phyloP scores from a whole-genome alignment of 2,329 filamentous ascomycete species.

The Hypoxylon sp. region DNA sequence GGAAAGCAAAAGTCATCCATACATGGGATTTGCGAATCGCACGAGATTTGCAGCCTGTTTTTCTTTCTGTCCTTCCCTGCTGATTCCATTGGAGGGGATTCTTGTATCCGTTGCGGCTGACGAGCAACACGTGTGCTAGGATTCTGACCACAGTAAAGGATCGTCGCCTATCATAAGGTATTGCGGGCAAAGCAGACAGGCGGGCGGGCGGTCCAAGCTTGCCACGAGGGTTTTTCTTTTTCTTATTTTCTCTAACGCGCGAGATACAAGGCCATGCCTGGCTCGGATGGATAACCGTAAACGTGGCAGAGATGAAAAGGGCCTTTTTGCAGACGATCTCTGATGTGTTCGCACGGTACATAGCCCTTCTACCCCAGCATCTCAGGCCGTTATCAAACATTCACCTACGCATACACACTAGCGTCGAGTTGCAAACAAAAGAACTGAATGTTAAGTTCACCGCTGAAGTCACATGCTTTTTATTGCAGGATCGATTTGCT shows the following conservation, averaged over 20 bases:
- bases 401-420: not conserved
- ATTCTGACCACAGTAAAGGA: slow-evolving; percentile 22
- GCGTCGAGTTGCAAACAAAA: slow-evolving; percentile 1
- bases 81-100: slow-evolving; percentile 27
- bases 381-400: slow-evolving; percentile 31
- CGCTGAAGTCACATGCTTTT: slow-evolving; percentile 4
- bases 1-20: slow-evolving; percentile 4
- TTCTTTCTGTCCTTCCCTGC: not conserved
- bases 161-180: too few relatives aligned
- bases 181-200: slow-evolving; percentile 26
- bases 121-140: slow-evolving; percentile 31
- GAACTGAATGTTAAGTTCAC: slow-evolving; percentile 11
- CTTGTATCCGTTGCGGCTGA: slow-evolving; percentile 34
- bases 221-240: too few relatives aligned
- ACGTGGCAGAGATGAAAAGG: slow-evolving; percentile 20
- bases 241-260: slow-evolving; percentile 19
- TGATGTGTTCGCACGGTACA: slow-evolving; percentile 11
- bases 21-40: slow-evolving; percentile 18
- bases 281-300: slow-evolving; percentile 16
- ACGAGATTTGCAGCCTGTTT: slow-evolving; percentile 21
- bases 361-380: slow-evolving; percentile 29
- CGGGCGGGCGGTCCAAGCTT: slow-evolving; percentile 28
- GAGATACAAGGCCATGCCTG: slow-evolving; percentile 20
- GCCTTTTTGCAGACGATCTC: slow-evolving; percentile 21
- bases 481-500: slow-evolving; percentile 1